Percentiles rank a stretch among this genome's conserved stretches.
Conservation (phyloP, 1,284 basidiomycete genomes). For the Austroboletus novae-zelandiae region DNA sequence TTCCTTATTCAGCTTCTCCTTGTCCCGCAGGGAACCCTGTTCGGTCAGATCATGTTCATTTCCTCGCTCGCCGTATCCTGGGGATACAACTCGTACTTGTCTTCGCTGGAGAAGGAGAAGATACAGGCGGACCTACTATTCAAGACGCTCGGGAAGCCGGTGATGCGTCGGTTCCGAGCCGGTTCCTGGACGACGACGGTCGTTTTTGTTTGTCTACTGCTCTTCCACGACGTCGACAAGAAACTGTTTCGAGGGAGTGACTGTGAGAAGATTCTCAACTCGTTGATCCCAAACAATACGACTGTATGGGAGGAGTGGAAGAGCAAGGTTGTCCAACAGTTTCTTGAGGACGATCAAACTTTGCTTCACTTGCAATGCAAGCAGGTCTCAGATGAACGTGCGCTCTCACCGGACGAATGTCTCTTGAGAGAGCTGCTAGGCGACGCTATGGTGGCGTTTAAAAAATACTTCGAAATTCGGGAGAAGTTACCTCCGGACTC, state of each 20-base stretch:
- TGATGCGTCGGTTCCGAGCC: slow-evolving; percentile 10
- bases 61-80: slow-evolving; percentile 26
- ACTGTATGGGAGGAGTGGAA: slow-evolving; percentile 25
- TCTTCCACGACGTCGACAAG: slow-evolving; percentile 12
- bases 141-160: slow-evolving; percentile 5
- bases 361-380: no score
- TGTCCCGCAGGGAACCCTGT: slow-evolving; percentile 27
- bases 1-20: slow-evolving; percentile 28
- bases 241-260: no score
- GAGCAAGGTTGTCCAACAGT: slow-evolving; percentile 15
- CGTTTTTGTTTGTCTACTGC: slow-evolving; percentile 19
- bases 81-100: slow-evolving; percentile 26
- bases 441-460: no score
- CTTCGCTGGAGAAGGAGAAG: slow-evolving; percentile 27
- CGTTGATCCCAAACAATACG: slow-evolving; percentile 16
- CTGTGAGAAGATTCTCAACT: neutral
- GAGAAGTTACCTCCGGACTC: no score
- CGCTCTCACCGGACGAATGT: no score
- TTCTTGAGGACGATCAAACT: neutral
- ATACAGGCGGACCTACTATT: slow-evolving; percentile 25
- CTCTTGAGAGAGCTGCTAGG: no score
- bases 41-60: slow-evolving; percentile 32
- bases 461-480: no score
- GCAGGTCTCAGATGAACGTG: no score
- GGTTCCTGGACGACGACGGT: slow-evolving; percentile 15